Evolutionary conservation across 345 rosid species (phyloP).

Genomic region (Eucalyptus lansdowneana): DNA sequence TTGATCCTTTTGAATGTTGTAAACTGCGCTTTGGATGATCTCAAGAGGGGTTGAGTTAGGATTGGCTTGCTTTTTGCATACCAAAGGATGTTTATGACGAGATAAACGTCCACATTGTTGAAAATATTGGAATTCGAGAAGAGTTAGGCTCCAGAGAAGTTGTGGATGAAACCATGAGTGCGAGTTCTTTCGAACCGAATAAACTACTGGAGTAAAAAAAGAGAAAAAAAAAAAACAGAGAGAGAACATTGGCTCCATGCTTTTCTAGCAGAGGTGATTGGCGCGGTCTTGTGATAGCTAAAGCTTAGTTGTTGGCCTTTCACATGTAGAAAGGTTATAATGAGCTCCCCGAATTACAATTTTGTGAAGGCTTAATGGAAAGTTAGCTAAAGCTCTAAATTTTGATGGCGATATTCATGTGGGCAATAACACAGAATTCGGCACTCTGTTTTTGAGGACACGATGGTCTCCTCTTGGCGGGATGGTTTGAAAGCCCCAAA

Average conservation of each 20-base stretch:
- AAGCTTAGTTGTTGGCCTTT: conserved; percentile 41
- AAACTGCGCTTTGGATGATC: conserved; percentile 48
- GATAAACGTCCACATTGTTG: conserved; percentile 31
- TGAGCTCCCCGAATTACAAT: conserved; percentile 33
- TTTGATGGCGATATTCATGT: conserved; percentile 1
- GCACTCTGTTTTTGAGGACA: neutral
- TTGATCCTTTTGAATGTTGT: conserved; percentile 62
- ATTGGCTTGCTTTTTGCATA: conserved; percentile 39
- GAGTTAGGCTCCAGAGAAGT: conserved; percentile 26
- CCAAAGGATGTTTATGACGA: conserved; percentile 15
- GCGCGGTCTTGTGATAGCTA: conserved; percentile 34
- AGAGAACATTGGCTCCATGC: conserved; percentile 33
- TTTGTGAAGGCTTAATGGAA: conserved; percentile 18
- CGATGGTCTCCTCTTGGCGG: neutral
- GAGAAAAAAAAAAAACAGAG: neutral
- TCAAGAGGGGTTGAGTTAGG: conserved; percentile 39
- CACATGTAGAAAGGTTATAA: conserved; percentile 34
- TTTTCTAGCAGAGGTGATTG: conserved; percentile 30
- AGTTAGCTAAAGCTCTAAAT: neutral
- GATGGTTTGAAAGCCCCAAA: conserved; percentile 7
- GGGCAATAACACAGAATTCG: neutral
- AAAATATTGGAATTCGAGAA: conserved; percentile 38
- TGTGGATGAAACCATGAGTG: conserved; percentile 8
- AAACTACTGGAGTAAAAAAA: conserved; percentile 2
- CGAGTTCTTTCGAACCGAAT: conserved; percentile 24